phyloP scores from a whole-genome alignment of 2,329 filamentous ascomycete species.

The Alternaria atra region DNA sequence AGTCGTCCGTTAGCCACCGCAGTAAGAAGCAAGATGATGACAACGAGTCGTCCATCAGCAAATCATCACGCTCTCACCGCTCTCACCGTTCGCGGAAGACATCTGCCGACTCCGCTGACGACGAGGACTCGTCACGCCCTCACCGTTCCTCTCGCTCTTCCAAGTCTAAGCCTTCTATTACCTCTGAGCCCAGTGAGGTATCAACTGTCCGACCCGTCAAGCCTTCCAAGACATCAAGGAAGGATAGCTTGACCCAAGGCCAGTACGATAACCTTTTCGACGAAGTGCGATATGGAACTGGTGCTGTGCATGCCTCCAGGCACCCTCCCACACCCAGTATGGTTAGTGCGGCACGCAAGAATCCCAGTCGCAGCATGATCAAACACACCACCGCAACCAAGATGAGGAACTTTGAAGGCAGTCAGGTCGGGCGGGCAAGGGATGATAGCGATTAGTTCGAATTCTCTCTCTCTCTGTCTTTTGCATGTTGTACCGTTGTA shows the following conservation, averaged over 20 bases:
- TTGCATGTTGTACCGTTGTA: slow-evolving; percentile 4
- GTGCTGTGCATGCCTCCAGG: slow-evolving; percentile 41
- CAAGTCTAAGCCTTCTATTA: slow-evolving; percentile 22
- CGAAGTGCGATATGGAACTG: slow-evolving; percentile 39
- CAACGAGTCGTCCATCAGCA: slow-evolving; percentile 36
- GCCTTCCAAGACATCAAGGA: slow-evolving; percentile 30
- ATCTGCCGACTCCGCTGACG: slow-evolving; percentile 28
- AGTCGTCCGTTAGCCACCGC: slow-evolving; percentile 1
- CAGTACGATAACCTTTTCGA: slow-evolving; percentile 43
- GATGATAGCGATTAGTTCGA: slow-evolving; percentile 1
- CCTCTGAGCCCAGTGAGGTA: slow-evolving; percentile 48
- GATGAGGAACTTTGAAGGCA: slow-evolving; percentile 40
- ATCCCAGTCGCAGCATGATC: slow-evolving; percentile 48
- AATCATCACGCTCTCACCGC: slow-evolving; percentile 39
- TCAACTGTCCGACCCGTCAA: slow-evolving; percentile 46
- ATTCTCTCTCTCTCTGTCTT: neutral
- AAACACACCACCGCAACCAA: slow-evolving; percentile 46
- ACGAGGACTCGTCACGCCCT: slow-evolving; percentile 25
- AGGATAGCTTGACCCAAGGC: slow-evolving; percentile 43
- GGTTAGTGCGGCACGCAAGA: slow-evolving; percentile 43
- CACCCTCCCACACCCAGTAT: slow-evolving; percentile 51
- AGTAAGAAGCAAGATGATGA: slow-evolving; percentile 19
- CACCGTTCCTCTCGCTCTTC: slow-evolving; percentile 30
- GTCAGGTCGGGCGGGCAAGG: slow-evolving; percentile 3
- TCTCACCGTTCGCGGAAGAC: slow-evolving; percentile 40